These are phyloP conservation scores for Hypoxylon sp. DNA, from an alignment of 2,329 filamentous ascomycete species.

Conservation along the genomic window DNA sequence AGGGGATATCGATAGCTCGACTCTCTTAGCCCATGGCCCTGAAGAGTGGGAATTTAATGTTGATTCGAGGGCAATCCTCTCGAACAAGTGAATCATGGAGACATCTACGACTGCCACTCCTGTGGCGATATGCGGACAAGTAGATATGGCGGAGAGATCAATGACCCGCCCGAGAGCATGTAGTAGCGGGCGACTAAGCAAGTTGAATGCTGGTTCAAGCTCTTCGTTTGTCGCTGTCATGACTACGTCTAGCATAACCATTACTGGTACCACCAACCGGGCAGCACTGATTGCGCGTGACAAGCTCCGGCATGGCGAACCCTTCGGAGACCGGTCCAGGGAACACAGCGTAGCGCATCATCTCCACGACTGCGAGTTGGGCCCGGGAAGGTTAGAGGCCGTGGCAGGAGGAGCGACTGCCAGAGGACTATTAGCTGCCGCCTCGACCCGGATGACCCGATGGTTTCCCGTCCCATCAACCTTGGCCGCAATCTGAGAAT, in stretches of 20 bases:
- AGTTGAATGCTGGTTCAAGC: neutral
- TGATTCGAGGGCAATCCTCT: neutral
- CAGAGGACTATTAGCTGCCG: neutral
- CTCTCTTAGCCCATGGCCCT: too few species aligned
- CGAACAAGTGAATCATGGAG: neutral
- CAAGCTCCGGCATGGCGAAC: neutral
- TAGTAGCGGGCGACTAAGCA: conserved; percentile 1
- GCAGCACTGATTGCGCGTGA: neutral
- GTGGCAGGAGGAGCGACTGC: neutral
- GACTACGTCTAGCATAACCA: neutral
- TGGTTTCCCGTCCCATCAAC: too few species aligned
- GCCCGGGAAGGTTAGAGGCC: neutral
- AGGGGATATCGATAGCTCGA: neutral
- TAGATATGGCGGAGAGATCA: neutral
- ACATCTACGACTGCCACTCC: neutral
- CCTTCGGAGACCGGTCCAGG: neutral
- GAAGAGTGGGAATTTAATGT: too few species aligned
- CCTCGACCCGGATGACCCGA: neutral
- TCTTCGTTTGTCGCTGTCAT: neutral
- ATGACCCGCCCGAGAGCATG: neutral
- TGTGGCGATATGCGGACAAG: neutral
- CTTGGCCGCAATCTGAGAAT: too few species aligned
- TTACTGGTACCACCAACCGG: neutral
- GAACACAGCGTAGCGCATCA: neutral
- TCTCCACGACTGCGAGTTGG: neutral